phyloP scores from a whole-genome alignment of 2,329 filamentous ascomycete species.

The Cordyceps militaris region DNA sequence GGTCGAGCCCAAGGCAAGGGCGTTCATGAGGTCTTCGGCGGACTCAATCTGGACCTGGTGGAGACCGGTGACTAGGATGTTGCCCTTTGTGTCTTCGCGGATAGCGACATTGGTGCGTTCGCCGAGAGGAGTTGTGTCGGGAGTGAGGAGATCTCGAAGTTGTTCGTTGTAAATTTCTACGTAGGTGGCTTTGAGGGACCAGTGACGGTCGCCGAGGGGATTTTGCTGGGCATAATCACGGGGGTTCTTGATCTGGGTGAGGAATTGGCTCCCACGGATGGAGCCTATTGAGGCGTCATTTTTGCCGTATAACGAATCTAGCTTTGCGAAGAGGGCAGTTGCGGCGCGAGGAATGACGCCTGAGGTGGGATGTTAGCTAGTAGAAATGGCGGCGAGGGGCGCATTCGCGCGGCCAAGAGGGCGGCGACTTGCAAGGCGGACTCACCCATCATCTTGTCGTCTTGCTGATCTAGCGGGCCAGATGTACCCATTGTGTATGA shows the following conservation, averaged over 20 bases:
- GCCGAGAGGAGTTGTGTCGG: constrained; percentile 59
- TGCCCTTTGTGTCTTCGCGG: constrained; percentile 87
- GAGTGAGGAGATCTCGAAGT: constrained; percentile 78
- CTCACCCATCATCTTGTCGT: constrained; percentile 71
- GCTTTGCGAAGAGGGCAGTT: constrained; percentile 76
- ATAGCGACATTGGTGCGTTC: constrained; percentile 83
- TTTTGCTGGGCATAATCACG: constrained; percentile 53
- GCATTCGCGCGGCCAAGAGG: not conserved
- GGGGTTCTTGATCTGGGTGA: constrained; percentile 73
- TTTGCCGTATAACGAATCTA: constrained; percentile 55
- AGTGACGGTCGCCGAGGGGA: constrained; percentile 62
- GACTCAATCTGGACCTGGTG: constrained; percentile 85
- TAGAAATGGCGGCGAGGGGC: constrained; percentile 13
- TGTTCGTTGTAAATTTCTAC: constrained; percentile 98
- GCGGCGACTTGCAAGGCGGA: constrained; percentile 12
- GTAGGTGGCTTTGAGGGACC: constrained; percentile 90
- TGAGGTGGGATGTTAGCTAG: constrained; percentile 28
- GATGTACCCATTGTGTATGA: constrained; percentile 99
- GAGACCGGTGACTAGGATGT: constrained; percentile 87
- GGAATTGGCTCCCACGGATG: constrained; percentile 43
- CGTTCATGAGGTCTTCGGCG: constrained; percentile 81
- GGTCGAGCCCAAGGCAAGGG: constrained; percentile 83
- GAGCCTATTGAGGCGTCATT: constrained; percentile 20
- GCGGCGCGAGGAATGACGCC: constrained; percentile 95
- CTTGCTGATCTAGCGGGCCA: constrained; percentile 68